phyloP scores from a whole-genome alignment of 2,329 filamentous ascomycete species.

The Lasiodiplodia hormozganensis region DNA sequence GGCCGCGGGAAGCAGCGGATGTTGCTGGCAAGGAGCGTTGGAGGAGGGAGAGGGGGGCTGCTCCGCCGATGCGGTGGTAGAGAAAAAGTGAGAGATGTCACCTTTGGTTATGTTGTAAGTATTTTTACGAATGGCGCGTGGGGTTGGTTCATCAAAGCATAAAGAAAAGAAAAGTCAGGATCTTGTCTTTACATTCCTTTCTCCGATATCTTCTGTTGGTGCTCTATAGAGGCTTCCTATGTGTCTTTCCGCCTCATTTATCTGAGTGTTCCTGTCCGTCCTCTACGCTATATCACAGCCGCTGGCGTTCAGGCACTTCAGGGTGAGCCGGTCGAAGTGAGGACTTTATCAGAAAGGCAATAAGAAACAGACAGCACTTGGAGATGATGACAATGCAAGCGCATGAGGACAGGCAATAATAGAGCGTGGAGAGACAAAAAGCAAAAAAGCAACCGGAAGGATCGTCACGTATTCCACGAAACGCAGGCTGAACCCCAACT shows the following conservation, averaged over 20 bases:
- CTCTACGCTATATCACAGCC: not conserved
- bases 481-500: not conserved
- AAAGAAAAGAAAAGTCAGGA: not conserved
- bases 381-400: too few relatives aligned
- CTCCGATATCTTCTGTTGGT: not conserved
- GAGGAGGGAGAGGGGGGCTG: not conserved
- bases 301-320: not conserved
- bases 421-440: not conserved
- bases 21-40: not conserved
- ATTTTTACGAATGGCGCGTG: not conserved
- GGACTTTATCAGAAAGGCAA: too few relatives aligned
- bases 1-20: not conserved
- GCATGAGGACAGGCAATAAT: too few relatives aligned
- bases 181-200: not conserved
- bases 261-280: not conserved
- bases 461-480: not conserved
- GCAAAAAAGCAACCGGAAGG: not conserved
- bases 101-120: not conserved
- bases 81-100: too few relatives aligned
- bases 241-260: not conserved
- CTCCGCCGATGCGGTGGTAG: not conserved
- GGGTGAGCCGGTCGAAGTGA: too few relatives aligned
- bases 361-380: too few relatives aligned
- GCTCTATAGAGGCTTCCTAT: not conserved
- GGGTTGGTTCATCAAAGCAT: not conserved